phyloP scores from a whole-genome alignment of 345 rosid species.

The Rhodamnia rubescens region DNA sequence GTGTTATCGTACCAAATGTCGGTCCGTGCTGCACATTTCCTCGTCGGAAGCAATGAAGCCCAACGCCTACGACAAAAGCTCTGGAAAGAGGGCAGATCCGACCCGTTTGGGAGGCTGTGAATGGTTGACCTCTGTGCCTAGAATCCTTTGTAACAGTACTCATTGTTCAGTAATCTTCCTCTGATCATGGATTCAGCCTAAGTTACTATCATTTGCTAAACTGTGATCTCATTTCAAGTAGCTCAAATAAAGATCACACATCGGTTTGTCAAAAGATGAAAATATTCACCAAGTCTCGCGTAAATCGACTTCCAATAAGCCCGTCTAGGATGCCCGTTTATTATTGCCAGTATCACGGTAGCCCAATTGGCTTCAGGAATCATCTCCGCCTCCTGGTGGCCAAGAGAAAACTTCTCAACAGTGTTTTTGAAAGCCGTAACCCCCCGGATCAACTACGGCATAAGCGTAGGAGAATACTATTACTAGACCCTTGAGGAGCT shows the following conservation, averaged over 20 bases:
- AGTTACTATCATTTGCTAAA: not conserved
- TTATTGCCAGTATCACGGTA: not conserved
- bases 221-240: not conserved
- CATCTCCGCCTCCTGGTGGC: not conserved
- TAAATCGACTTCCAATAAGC: not conserved
- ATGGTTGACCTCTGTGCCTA: not conserved
- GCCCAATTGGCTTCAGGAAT: not conserved
- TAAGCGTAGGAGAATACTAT: not conserved
- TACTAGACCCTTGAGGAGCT: not conserved
- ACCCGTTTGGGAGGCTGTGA: not conserved
- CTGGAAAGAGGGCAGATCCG: not conserved
- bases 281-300: not conserved
- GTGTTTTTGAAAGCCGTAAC: not conserved
- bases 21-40: not conserved
- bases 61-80: not conserved
- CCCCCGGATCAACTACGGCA: not conserved
- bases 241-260: not conserved
- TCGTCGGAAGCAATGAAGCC: not conserved
- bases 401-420: not conserved
- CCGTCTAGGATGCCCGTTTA: not conserved
- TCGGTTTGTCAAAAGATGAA: not conserved
- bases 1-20: not conserved
- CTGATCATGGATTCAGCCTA: not conserved
- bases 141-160: not conserved
- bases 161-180: not conserved